Conservation (phyloP, 1,284 basidiomycete species). For the Leccinum pachyderme region DNA sequence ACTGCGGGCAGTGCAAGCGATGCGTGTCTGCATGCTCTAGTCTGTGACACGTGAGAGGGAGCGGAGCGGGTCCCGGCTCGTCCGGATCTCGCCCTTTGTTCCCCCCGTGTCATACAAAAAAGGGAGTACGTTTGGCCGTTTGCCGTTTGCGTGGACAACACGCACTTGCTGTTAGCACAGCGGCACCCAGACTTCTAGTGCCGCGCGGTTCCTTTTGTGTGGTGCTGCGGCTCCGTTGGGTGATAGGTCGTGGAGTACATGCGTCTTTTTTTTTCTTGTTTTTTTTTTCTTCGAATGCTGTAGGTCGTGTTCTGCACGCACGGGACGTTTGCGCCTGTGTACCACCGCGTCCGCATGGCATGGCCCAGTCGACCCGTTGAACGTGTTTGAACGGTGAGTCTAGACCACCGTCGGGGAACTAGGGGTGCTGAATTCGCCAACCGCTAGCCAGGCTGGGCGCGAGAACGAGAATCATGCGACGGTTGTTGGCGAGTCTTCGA, state of each 20-base stretch:
- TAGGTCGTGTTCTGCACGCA: constrained; percentile 9
- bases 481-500: neutral
- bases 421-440: neutral
- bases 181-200: neutral
- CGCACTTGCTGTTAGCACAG: constrained; percentile 13
- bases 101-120: neutral
- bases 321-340: constrained; percentile 6
- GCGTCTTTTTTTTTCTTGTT: constrained; percentile 8
- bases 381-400: neutral
- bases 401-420: neutral
- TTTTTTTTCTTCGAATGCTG: neutral
- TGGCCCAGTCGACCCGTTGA: neutral
- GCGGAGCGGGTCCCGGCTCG: constrained; percentile 8
- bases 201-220: constrained; percentile 10
- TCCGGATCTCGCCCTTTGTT: constrained; percentile 23
- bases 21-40: neutral
- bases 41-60: neutral
- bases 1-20: constrained; percentile 14
- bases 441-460: neutral
- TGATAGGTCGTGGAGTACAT: constrained; percentile 23
- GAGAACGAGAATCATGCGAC: neutral
- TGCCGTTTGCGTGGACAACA: constrained; percentile 26
- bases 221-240: constrained; percentile 21
- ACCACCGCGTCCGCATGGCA: neutral
- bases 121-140: neutral